These are phyloP conservation scores for Curvularia verruculosa DNA, from an alignment of 2,329 filamentous ascomycete species.

Conservation along the genomic window DNA sequence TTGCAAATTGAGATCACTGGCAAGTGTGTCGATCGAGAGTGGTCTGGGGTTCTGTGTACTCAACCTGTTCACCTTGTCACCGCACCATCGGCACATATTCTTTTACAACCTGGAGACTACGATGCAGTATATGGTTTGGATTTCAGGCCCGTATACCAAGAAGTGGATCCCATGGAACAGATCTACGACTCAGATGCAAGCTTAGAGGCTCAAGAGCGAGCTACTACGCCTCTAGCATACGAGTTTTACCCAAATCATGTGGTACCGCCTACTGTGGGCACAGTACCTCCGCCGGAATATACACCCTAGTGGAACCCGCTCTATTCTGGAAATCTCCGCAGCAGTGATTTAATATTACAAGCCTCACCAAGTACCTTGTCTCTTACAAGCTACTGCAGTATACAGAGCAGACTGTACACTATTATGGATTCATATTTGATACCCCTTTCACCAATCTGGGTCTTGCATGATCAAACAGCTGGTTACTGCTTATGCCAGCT, in stretches of 20 bases:
- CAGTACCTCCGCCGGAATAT: conserved; percentile 13
- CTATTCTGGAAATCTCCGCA: background rate
- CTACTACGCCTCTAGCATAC: background rate
- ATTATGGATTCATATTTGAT: background rate
- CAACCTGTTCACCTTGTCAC: conserved; percentile 29
- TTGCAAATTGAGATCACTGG: conserved; percentile 35
- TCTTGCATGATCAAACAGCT: background rate
- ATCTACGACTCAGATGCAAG: background rate
- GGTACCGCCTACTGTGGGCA: background rate
- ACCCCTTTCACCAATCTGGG: background rate
- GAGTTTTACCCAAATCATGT: conserved; percentile 6
- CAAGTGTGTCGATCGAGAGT: conserved; percentile 36
- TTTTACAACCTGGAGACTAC: background rate
- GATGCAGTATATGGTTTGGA: conserved; percentile 1
- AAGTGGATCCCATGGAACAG: conserved; percentile 15
- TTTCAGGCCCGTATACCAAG: conserved; percentile 16
- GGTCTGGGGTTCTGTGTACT: conserved; percentile 21
- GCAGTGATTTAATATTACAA: background rate
- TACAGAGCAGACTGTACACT: background rate
- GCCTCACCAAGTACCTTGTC: too few species aligned
- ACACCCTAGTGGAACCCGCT: background rate
- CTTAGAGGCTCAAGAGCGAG: background rate
- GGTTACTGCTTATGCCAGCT: background rate
- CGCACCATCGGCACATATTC: conserved; percentile 8
- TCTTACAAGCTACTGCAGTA: background rate